Percentiles rank a stretch among this genome's conserved stretches.
Conservation (phyloP, 805 yeast genomes). For the Suhomyces faveliae region DNA sequence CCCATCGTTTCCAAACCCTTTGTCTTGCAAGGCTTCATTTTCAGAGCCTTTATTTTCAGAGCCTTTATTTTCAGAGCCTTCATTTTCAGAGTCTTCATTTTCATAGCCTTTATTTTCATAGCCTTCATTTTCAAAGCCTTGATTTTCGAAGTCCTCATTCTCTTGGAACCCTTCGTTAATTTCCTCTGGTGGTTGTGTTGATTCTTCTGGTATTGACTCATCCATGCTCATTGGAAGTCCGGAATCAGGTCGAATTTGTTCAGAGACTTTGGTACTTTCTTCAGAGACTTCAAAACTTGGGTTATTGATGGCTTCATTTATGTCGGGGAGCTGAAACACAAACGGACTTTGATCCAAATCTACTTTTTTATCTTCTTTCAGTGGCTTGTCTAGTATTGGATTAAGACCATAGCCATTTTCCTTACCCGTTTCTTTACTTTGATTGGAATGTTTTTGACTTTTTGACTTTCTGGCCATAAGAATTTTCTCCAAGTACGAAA, state of each 20-base stretch:
- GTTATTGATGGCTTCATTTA: neutral
- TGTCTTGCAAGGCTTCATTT: no score
- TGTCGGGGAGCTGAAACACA: neutral
- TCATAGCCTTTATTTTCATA: no score
- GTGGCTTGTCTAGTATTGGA: no score
- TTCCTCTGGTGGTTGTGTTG: neutral
- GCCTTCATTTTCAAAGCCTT: neutral
- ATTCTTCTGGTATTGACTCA: neutral
- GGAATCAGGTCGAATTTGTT: neutral
- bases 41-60: no score
- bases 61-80: no score
- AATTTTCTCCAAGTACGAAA: conserved; percentile 14
- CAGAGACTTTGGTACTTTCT: neutral
- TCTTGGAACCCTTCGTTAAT: neutral
- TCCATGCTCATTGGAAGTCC: no score
- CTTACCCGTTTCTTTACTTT: neutral
- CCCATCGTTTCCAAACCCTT: no score
- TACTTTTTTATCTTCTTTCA: neutral
- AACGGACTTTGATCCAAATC: neutral
- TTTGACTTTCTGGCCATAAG: conserved; percentile 2
- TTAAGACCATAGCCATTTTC: no score
- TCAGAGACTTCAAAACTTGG: neutral
- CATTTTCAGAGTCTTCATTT: no score
- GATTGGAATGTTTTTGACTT: no score
- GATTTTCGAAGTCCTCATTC: neutral